Conservation (phyloP, 805 yeast species). For the Candida multigemmis region DNA sequence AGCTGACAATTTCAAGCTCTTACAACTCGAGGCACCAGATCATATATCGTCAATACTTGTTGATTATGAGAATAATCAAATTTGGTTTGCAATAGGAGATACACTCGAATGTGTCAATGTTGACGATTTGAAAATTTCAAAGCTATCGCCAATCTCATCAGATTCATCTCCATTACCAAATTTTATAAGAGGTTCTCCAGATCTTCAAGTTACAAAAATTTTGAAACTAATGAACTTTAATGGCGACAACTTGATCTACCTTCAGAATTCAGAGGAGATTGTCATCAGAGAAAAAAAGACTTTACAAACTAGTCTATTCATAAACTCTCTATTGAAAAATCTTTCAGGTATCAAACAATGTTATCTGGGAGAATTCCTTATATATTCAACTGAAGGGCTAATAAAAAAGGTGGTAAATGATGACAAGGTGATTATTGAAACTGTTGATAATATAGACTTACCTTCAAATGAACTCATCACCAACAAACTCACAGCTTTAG, state of each 20-base stretch:
- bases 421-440: too few species aligned
- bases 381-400: constrained; percentile 36
- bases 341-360: constrained; percentile 31
- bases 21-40: constrained; percentile 7
- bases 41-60: constrained; percentile 11
- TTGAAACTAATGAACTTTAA: constrained; percentile 19
- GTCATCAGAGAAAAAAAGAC: constrained; percentile 12
- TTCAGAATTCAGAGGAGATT: constrained; percentile 29
- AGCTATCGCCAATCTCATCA: too few species aligned
- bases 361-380: constrained; percentile 16
- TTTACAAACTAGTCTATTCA: constrained; percentile 10
- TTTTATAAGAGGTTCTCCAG: constrained; percentile 12
- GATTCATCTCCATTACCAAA: constrained; percentile 1
- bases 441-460: too few species aligned
- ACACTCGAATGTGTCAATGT: constrained; percentile 5
- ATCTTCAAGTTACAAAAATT: constrained; percentile 11
- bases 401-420: constrained; percentile 19
- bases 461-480: constrained; percentile 22
- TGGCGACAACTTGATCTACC: constrained; percentile 15
- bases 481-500: constrained; percentile 35
- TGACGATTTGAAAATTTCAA: constrained; percentile 7
- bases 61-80: constrained; percentile 9
- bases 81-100: constrained; percentile 17
- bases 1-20: constrained; percentile 7
- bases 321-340: constrained; percentile 26